Evolutionary conservation across 352 stramenopile genomes (phyloP).

Genomic region (Phytophthora pistaciae): DNA sequence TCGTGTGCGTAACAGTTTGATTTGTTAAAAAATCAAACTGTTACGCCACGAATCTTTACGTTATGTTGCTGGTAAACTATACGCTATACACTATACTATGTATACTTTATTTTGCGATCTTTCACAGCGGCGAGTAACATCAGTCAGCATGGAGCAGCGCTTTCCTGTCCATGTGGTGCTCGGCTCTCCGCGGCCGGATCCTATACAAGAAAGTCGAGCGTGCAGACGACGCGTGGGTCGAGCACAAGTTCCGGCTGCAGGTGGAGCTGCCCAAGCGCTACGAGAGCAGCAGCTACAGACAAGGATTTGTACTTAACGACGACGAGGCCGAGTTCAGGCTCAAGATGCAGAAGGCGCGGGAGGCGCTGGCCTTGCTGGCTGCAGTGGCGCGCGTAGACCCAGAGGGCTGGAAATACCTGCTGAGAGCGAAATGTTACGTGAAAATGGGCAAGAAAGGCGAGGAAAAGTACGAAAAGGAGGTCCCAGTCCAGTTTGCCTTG

Average conservation of each 20-base stretch:
- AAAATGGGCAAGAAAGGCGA: background rate
- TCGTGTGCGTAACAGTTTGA: too few relatives aligned
- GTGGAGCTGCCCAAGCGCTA: background rate
- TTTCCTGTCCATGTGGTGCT: background rate
- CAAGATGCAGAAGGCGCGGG: background rate
- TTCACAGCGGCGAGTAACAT: too few relatives aligned
- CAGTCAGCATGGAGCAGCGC: background rate
- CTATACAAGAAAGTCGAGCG: background rate
- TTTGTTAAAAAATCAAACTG: too few relatives aligned
- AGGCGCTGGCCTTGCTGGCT: background rate
- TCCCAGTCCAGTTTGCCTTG: background rate
- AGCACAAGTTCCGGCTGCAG: background rate
- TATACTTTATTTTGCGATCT: too few relatives aligned
- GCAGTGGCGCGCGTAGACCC: background rate
- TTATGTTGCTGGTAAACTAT: too few relatives aligned
- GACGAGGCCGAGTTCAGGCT: background rate
- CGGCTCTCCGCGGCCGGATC: background rate
- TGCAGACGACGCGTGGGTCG: background rate
- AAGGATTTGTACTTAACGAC: background rate
- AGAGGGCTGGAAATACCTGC: background rate
- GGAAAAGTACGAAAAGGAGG: background rate
- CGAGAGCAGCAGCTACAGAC: background rate
- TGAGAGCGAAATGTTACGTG: background rate
- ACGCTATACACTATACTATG: too few relatives aligned
- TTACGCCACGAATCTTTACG: too few relatives aligned